Conservation (phyloP, 352 stramenopile species). For the Pythium angustatum region DNA sequence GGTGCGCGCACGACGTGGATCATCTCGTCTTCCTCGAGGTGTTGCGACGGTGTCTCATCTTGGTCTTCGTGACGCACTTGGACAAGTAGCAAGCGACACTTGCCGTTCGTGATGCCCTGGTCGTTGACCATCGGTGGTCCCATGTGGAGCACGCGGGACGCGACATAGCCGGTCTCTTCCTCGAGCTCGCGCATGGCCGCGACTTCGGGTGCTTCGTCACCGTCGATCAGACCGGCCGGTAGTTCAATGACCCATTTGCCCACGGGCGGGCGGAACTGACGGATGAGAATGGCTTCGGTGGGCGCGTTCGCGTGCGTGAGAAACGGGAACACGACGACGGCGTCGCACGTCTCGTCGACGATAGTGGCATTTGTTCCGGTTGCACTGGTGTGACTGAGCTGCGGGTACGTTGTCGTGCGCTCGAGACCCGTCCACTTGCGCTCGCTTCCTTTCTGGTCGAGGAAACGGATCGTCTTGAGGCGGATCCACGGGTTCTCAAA, state of each 20-base stretch:
- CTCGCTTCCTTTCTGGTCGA: slow-evolving; percentile 49
- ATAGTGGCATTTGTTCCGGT: not conserved
- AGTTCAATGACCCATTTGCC: slow-evolving; percentile 89
- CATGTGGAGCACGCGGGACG: slow-evolving; percentile 63
- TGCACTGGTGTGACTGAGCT: slow-evolving; percentile 4
- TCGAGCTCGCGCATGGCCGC: slow-evolving; percentile 83
- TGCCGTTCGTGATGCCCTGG: slow-evolving; percentile 77
- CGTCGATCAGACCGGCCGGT: slow-evolving; percentile 91
- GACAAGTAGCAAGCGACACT: slow-evolving; percentile 63
- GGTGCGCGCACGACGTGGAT: slow-evolving; percentile 66
- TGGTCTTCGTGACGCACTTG: slow-evolving; percentile 48
- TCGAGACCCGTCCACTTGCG: slow-evolving; percentile 68
- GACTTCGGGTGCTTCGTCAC: slow-evolving; percentile 62
- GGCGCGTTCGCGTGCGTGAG: slow-evolving; percentile 37
- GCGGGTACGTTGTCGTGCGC: slow-evolving; percentile 64
- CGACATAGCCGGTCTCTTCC: slow-evolving; percentile 90
- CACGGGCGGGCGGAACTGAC: slow-evolving; percentile 89
- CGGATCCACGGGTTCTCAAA: slow-evolving; percentile 69
- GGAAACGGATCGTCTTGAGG: slow-evolving; percentile 67
- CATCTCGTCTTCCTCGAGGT: slow-evolving; percentile 71
- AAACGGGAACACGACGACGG: slow-evolving; percentile 77
- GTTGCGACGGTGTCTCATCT: slow-evolving; percentile 31
- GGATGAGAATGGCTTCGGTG: slow-evolving; percentile 75
- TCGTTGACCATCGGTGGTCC: slow-evolving; percentile 81
- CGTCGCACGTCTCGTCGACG: slow-evolving; percentile 44